A percentile compares a stretch with the other conserved stretches of the same genome.
These are phyloP conservation scores for Bolboschoenus planiculmis DNA, from an alignment of 176 grass and related monocot species.

Conservation along the genomic window DNA sequence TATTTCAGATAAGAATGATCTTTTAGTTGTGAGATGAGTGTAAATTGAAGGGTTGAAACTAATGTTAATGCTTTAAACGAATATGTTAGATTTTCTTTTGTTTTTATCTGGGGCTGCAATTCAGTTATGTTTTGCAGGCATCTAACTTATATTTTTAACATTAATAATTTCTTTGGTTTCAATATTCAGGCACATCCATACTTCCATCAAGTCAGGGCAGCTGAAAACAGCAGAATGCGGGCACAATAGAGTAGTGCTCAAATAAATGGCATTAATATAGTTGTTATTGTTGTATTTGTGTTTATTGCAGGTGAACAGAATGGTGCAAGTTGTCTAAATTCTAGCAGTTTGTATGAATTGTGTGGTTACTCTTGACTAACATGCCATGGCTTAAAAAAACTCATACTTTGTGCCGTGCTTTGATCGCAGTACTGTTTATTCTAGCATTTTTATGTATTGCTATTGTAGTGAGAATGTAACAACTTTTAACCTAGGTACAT, in stretches of 20 bases:
- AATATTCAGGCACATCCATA: conserved; percentile 55
- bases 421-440: background rate
- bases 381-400: background rate
- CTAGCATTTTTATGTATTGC: background rate
- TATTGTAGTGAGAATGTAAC: conserved; percentile 1
- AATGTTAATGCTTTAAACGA: background rate
- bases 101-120: too few species aligned
- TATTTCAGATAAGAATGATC: background rate
- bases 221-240: conserved; percentile 55
- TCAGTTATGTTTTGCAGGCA: background rate
- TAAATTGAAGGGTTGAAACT: too few species aligned
- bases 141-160: background rate
- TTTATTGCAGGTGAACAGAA: conserved; percentile 9
- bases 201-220: conserved; percentile 57
- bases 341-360: conserved; percentile 1
- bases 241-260: conserved; percentile 17
- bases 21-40: background rate
- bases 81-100: background rate
- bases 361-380: background rate
- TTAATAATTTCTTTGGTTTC: background rate
- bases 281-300: conserved; percentile 10
- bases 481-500: background rate
- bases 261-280: background rate
- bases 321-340: background rate
- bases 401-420: background rate